Base-by-base conservation (phyloP, 2,329 filamentous ascomycete genomes). In the Cercospora sojina region DNA sequence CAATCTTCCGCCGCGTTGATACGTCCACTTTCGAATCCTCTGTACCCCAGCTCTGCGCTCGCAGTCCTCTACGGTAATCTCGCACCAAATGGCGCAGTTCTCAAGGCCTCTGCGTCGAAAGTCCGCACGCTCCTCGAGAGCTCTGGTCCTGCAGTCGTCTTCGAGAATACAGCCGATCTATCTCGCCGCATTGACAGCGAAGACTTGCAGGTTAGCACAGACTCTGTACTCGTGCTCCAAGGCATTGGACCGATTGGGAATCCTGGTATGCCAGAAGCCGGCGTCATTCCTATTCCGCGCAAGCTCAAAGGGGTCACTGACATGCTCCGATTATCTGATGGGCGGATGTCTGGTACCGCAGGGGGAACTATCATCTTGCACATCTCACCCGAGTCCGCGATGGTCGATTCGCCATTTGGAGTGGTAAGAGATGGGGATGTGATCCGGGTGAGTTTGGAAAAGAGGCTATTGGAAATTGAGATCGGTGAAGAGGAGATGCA, bases 281-380 rank as follows among this genome's bases (percentile, higher is more conserved):
- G 83, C 0, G 74, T 84, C 8, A 83, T 85, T 27, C 83, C 83
- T 0, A 82, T 84, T 13, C 83, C 83, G 0, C 77, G 81, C 16
- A 85, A 85, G 65, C 75, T 86, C 2, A 73, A 79, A 63, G 84
- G 84, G 0, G 82, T 86, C 1, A 79, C 77, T 27, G 83, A 86
- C 70, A 86, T 86, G 84, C 71, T 86, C 29, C 77, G 84, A 0
- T 73, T 86, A 4, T 83, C 81, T 0, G 84, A 87, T 74, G 84
- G 84, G 1, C 77, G 84, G 23, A 86, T 86, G 83, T 83, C 80
- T 31, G 84, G 84, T 0, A 86, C 84, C 3, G 84, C 84, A 2
- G 84, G 84, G 0, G 84, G 84, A 3, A 86, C 84, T 0, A 84
- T 86, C 20, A 77, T 84, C 2, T 74, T 86, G 23, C 84, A 86